These are phyloP conservation scores for Adansonia madagascariensis DNA, from an alignment of 441 rosid genomes.

Conservation along the genomic window DNA sequence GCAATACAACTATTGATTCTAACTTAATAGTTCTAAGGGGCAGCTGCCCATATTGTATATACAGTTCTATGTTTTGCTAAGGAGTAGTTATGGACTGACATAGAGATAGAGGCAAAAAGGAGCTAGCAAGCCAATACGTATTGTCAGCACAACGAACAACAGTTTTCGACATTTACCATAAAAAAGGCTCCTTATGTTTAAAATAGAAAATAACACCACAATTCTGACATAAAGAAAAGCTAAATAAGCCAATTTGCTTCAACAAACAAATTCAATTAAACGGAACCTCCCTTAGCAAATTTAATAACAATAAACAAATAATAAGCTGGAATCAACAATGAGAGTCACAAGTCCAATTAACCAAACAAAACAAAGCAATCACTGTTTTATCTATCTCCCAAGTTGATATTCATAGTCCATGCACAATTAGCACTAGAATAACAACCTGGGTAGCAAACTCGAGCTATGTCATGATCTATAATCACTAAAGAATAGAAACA, in stretches of 20 bases:
- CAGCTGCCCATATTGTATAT: background rate
- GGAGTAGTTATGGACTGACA: background rate
- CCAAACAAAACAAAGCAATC: background rate
- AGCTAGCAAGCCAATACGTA: background rate
- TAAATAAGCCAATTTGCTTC: background rate
- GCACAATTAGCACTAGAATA: conserved; percentile 6
- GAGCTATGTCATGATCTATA: background rate
- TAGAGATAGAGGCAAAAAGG: background rate
- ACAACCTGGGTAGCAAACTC: background rate
- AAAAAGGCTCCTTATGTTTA: background rate
- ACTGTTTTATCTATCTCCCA: background rate
- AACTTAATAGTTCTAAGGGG: no score
- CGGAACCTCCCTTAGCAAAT: background rate
- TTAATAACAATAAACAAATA: background rate
- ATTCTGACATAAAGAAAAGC: background rate
- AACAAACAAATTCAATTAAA: background rate
- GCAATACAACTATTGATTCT: background rate
- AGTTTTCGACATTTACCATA: background rate
- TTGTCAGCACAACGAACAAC: background rate
- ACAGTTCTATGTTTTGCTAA: background rate
- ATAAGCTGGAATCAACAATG: background rate
- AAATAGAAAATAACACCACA: background rate
- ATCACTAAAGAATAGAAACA: background rate
- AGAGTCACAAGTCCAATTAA: background rate
- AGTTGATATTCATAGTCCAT: background rate